phyloP scores from a whole-genome alignment of 1,139 yeast species.

The Yamadazyma blattariae region DNA sequence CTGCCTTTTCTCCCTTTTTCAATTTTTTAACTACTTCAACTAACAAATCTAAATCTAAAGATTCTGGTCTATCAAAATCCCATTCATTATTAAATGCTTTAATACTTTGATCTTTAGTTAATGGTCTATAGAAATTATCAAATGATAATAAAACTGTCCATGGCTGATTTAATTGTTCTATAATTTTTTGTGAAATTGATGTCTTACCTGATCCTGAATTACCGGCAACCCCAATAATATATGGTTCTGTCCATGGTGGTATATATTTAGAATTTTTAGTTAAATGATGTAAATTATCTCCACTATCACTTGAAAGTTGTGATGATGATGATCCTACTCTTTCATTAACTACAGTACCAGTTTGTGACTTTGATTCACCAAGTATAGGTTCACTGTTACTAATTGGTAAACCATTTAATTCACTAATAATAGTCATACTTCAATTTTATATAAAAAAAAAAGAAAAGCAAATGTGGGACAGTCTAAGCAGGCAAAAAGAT shows the following conservation, averaged over 20 bases:
- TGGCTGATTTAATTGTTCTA: conserved; percentile 79
- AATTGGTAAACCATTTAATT: no score
- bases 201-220: conserved; percentile 96
- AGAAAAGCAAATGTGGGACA: no score
- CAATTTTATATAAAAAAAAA: no score
- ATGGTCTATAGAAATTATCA: conserved; percentile 86
- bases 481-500: no score
- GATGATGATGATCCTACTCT: neutral
- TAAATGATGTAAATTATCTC: conserved; percentile 3
- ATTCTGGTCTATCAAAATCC: conserved; percentile 85
- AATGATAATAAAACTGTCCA: conserved; percentile 93
- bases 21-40: conserved; percentile 61
- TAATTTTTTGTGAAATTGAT: conserved; percentile 81
- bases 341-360: no score
- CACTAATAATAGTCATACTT: no score
- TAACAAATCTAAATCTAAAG: conserved; percentile 75
- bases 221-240: conserved; percentile 93
- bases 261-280: conserved; percentile 37
- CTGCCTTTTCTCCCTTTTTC: conserved; percentile 55
- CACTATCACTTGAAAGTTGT: no score
- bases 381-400: no score
- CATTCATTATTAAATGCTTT: conserved; percentile 64
- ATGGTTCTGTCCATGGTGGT: conserved; percentile 97
- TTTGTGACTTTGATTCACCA: no score
- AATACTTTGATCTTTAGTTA: conserved; percentile 56